Conservation (phyloP, 2,329 filamentous ascomycete genomes). For the Chrysoporthe cubensis region DNA sequence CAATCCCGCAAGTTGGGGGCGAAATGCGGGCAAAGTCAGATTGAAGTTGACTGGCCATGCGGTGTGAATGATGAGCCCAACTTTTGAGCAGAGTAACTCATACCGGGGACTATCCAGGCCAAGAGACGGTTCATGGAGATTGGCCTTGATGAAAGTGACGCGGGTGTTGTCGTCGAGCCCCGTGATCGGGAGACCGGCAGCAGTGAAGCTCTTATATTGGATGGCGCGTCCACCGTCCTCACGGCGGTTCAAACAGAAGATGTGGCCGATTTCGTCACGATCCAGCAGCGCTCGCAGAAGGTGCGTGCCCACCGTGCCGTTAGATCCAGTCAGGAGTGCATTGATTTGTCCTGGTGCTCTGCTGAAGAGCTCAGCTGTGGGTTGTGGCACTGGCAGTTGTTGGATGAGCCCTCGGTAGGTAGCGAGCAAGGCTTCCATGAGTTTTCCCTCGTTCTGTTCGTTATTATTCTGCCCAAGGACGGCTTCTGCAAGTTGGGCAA, state of each 20-base stretch:
- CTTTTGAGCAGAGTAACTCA: constrained; percentile 23
- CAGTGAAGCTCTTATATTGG: constrained; percentile 23
- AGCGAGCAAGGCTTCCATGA: constrained; percentile 28
- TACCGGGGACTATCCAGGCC: constrained; percentile 29
- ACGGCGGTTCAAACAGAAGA: constrained; percentile 37
- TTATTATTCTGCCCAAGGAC: background rate
- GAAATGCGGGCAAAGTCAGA: constrained; percentile 29
- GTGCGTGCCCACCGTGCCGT: constrained; percentile 33
- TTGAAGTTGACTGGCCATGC: constrained; percentile 37
- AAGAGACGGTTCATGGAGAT: constrained; percentile 31
- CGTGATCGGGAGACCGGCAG: constrained; percentile 5
- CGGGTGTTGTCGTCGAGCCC: constrained; percentile 19
- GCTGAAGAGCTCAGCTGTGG: too few species aligned
- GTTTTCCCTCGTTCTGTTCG: background rate
- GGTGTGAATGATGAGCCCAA: constrained; percentile 33
- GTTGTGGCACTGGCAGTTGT: constrained; percentile 23
- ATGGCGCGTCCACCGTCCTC: constrained; percentile 28
- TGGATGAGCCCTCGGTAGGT: constrained; percentile 29
- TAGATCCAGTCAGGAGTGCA: constrained; percentile 37
- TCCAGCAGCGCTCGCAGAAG: constrained; percentile 32
- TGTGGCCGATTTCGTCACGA: constrained; percentile 27
- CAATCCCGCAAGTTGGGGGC: constrained; percentile 32
- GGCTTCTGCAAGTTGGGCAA: constrained; percentile 28
- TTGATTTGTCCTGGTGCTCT: too few species aligned
- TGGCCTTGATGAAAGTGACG: constrained; percentile 32